phyloP scores from a whole-genome alignment of 2,329 filamentous ascomycete species.

The Pleurostoma richardsiae region DNA sequence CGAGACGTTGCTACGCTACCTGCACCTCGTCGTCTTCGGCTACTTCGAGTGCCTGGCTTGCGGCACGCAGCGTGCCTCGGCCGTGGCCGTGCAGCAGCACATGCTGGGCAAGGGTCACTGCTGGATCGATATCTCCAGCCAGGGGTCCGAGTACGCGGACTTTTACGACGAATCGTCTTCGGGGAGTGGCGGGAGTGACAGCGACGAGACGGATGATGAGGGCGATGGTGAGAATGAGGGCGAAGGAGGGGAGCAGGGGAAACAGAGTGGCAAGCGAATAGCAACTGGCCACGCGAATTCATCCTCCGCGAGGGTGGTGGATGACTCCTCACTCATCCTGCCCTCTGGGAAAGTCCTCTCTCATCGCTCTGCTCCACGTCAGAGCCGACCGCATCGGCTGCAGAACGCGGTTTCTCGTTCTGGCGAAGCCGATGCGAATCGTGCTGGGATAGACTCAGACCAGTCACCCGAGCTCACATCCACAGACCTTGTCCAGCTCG shows the following conservation, averaged over 20 bases:
- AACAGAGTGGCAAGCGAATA: neutral
- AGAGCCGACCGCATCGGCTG: neutral
- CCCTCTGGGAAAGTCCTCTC: conserved; percentile 26
- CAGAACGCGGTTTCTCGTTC: neutral
- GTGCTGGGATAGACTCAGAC: no score
- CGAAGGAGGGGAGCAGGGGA: neutral
- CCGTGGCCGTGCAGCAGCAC: conserved; percentile 38
- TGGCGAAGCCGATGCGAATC: neutral
- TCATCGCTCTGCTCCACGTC: conserved; percentile 14
- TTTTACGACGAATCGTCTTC: conserved; percentile 21
- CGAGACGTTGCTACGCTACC: conserved; percentile 36
- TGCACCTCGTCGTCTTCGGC: conserved; percentile 35
- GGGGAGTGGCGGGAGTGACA: neutral
- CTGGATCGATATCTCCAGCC: conserved; percentile 24
- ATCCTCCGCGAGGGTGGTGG: neutral
- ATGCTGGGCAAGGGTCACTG: conserved; percentile 41
- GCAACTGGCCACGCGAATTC: neutral
- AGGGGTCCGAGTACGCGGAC: conserved; percentile 25
- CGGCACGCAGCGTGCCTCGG: conserved; percentile 29
- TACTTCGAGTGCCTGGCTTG: conserved; percentile 44
- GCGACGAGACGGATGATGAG: neutral
- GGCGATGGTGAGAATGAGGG: neutral
- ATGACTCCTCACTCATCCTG: conserved; percentile 19
- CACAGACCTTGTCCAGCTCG: no score
- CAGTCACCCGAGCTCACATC: no score